These are phyloP conservation scores for Mesembryanthemum crystallinum DNA, from an alignment of 148 eudicot species.

Conservation along the genomic window DNA sequence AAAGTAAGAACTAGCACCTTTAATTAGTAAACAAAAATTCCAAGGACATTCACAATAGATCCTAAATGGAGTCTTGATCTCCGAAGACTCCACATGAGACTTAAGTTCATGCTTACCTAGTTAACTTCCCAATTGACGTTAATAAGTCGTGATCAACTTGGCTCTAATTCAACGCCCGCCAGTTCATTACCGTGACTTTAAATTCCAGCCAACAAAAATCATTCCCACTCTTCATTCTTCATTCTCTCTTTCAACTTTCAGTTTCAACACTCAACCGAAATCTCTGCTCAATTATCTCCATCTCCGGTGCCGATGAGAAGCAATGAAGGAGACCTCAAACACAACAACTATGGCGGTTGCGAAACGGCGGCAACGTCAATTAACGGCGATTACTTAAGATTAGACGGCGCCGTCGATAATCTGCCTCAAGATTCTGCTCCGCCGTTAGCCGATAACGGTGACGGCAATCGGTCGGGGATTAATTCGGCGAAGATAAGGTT, in stretches of 20 bases:
- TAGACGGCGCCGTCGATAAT: not conserved
- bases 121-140: no score
- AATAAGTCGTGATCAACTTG: no score
- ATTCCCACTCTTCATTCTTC: not conserved
- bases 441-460: not conserved
- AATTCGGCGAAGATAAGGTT: conserved; percentile 16
- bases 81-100: no score
- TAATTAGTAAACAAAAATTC: no score
- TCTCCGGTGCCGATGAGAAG: not conserved
- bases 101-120: no score
- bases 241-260: not conserved
- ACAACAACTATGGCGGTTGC: not conserved
- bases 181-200: no score
- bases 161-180: no score
- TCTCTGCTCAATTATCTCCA: not conserved
- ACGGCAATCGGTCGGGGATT: not conserved
- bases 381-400: conserved; percentile 17
- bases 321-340: not conserved
- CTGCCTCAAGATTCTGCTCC: conserved; percentile 9
- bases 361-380: not conserved
- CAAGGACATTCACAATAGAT: no score
- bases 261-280: not conserved
- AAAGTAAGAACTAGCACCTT: no score
- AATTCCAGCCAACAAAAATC: not conserved
- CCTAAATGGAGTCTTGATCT: no score